phyloP scores from a whole-genome alignment of 192 early-diverging fungal species.

The Funneliformis geosporum region DNA sequence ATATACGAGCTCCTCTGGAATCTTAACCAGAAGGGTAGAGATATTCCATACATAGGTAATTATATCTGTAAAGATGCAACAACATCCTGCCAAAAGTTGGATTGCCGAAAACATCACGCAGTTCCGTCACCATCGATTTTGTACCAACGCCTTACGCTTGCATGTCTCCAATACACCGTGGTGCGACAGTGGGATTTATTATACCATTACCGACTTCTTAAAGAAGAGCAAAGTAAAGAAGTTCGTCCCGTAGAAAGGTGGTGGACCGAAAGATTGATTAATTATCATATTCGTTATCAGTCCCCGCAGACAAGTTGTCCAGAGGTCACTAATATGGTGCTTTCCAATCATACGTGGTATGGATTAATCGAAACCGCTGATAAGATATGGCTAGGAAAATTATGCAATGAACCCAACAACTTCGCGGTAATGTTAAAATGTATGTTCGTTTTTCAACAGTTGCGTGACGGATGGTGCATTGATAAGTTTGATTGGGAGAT shows the following conservation, averaged over 20 bases:
- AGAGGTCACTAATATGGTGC: not conserved
- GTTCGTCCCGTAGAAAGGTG: not conserved
- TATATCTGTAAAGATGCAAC: not conserved
- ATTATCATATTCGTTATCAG: conserved; percentile 5
- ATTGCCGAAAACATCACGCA: conserved; percentile 6
- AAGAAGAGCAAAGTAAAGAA: not conserved
- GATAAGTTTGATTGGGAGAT: not conserved
- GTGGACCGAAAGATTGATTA: not conserved
- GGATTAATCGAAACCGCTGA: not conserved
- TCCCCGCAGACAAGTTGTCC: not conserved
- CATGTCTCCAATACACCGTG: conserved; percentile 19
- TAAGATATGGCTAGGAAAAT: not conserved
- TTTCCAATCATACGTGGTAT: not conserved
- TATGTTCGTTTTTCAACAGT: conserved; percentile 23
- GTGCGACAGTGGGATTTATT: not conserved
- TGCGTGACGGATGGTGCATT: not conserved
- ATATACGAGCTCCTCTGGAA: not conserved
- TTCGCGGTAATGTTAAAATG: conserved; percentile 39
- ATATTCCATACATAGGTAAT: not conserved
- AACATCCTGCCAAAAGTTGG: not conserved
- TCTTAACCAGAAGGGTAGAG: not conserved
- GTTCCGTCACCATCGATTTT: conserved; percentile 9
- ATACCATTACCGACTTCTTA: not conserved
- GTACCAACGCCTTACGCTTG: not conserved
- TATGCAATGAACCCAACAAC: conserved; percentile 33